Base-by-base conservation (phyloP, 495 filamentous ascomycete species). In the Penicillium samsonianum region DNA sequence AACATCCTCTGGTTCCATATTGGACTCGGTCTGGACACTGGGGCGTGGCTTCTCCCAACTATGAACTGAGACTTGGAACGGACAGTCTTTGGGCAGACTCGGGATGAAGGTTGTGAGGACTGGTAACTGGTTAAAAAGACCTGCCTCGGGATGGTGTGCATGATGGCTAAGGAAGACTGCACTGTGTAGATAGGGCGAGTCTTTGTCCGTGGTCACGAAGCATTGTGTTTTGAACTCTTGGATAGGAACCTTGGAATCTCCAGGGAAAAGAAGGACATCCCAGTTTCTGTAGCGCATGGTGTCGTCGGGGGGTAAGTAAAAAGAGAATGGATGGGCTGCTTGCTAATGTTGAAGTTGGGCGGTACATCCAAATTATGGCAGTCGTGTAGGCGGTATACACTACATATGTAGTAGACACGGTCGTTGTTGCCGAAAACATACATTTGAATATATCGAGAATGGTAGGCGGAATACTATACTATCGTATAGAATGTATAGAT, bases 141-240 rank as follows among this genome's bases (percentile, higher is more conserved):
- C 61, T 40, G 72, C 74, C 3, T 63, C 48, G 23, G 64, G 56
- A 35, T 59, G 66, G 57, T 68, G 71, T n/a, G 62, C 25, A 8
- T 58, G 53, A 9, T 68, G 70, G 30, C 56, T 57, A 38, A 70
- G 26, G n/a, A 71, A 65, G 17, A 64, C 52, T n/a, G 70, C 57
- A 26, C 63, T 70, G 35, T 70, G 62, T 6, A 77, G 63, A 42
- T 73, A 73, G 6, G 74, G 71, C 20, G 72, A 77, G 6, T 73
- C 74, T 52, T 78, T 67, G 65, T 92, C 89, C 37, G 84, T 83
- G 37, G 86, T 82, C 17, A 88, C 88, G 71, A 86, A 89, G 71
- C 90, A 96, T 61, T 84, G 81, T 16, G 90, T 91, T 65, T 86
- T 88, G 82, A 94, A 96, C 68, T 96, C 91, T 67, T 92, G 90